Evolutionary conservation across 768 basidiomycete genomes (phyloP), one percentile per base, ranked within the genome.

Genomic region (Mycena rebaudengoi): DNA sequence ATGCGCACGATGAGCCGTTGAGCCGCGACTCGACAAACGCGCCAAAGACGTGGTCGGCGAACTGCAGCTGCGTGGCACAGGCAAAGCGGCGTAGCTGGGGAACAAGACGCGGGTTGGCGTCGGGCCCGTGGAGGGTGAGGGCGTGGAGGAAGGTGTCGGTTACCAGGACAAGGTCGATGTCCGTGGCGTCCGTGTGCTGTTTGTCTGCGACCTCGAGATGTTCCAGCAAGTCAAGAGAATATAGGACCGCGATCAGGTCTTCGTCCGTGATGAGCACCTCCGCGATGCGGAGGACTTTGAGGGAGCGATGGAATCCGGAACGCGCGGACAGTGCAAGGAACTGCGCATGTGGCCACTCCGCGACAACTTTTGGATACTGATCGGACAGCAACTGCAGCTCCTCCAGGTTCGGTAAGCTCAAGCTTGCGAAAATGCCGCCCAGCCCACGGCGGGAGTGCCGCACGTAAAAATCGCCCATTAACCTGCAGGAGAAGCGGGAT

Each of bases 61-160:
- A 57, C 21, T 1, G 14, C 13, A 57, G 55, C 26, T 23, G 29
- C 43, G 43, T 45, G 30, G 37, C 44, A 25, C 30, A 57, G 28
- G 18, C 26, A n/a, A 54, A 14, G 20, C 41, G 26, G 25, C 37
- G 43, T 5, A 54, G 39, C 5, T 40, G 12, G 26, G 53, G 53
- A 6, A 29, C 40, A 20, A 41, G 53, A 41, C 39, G 21, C n/a
- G n/a, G n/a, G 53, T 54, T 20, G 11, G 11, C 13, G 6, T 4
- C 32, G 32, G 30, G 55, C 32, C 1, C 21, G 30, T 18, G n/a
- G n/a, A n/a, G n/a, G n/a, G 33, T 20, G 43, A 57, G 32, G 3
- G 55, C 44, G 32, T 25, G 43, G 21, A 57, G 44, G 44, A 57
- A 57, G 37, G 18, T 35, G 55, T 57, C 44, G 44, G 43, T 35